Evolutionary conservation across 768 basidiomycete species (phyloP).

Genomic region (Suillus sp.): DNA sequence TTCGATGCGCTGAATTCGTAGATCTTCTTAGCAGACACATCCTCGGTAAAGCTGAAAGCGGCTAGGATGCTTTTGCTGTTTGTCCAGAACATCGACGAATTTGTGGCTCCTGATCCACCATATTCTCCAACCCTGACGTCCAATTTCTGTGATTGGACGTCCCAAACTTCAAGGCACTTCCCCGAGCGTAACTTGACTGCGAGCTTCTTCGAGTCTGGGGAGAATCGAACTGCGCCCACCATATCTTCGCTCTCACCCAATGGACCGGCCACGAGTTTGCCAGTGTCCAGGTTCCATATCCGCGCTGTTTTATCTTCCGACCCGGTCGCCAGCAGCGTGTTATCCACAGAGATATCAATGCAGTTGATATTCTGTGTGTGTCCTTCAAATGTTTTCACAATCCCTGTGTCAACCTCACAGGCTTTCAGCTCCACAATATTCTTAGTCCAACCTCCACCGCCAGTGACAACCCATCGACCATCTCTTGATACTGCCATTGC

Average conservation of each 20-base stretch:
- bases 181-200: not conserved
- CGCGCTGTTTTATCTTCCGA: not conserved
- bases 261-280: not conserved
- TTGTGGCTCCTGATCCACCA: rapidly evolving
- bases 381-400: not conserved
- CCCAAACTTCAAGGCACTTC: not conserved
- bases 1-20: not conserved
- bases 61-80: not conserved
- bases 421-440: not conserved
- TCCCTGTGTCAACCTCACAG: not conserved
- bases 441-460: rapidly evolving
- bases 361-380: rapidly evolving
- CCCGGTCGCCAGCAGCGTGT: not conserved
- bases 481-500: not conserved
- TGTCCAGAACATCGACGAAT: not conserved
- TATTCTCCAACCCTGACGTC: not conserved
- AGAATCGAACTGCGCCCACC: not conserved
- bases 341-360: not conserved
- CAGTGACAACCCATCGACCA: not conserved
- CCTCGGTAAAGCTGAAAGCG: not conserved
- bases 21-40: too few species aligned
- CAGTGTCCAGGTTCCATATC: not conserved
- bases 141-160: constrained; percentile 1
- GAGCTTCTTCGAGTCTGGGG: not conserved
- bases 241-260: not conserved